Evolutionary conservation across 2,329 filamentous ascomycete genomes (phyloP), one percentile per base, ranked within the genome.

Genomic region (Cordyceps cicadae): DNA sequence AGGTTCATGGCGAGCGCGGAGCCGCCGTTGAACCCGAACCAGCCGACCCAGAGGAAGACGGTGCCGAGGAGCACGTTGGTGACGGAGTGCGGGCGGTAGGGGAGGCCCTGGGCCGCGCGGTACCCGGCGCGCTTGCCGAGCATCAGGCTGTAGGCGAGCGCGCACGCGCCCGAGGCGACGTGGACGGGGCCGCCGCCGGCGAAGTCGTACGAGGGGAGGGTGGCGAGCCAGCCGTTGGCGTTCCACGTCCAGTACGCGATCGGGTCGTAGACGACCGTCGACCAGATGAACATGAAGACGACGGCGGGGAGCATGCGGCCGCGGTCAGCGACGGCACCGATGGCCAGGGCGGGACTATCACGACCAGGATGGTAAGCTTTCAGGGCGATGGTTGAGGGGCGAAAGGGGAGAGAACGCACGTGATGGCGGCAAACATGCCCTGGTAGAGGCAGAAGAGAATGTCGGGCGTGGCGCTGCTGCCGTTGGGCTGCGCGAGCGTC

Each of bases 21-120:
- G 64, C 92, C 92, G 59, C 90, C 92, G 74, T 96, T 97, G 84
- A 97, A 97, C 54, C 92, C 92, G 71, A 96, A 94, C 92, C 92
- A 97, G 62, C 92, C 92, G 51, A 96, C 89, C 92, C 92, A 97
- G 54, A 96, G 81, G 74, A 88, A 82, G 29, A 87, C 82, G 4
- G 88, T 90, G 24, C 88, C 88, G 52, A 91, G 79, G 53, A 90
- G 85, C 65, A 90, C 85, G 66, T 89, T 80, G 62, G 87, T 89
- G 50, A 89, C 86, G 69, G 89, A 90, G 74, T 91, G 88, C 9
- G 87, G 87, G 37, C 83, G 81, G 76, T 87, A 87, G 4, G 85
- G 83, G 3, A 86, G 81, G 50, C 84, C 82, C 63, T 85, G 79
- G 55, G 81, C 79, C 67, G 80, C 82, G 67, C 74, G 80, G 74